Conservation (phyloP, 352 stramenopile genomes). For the Phytophthora quininea region DNA sequence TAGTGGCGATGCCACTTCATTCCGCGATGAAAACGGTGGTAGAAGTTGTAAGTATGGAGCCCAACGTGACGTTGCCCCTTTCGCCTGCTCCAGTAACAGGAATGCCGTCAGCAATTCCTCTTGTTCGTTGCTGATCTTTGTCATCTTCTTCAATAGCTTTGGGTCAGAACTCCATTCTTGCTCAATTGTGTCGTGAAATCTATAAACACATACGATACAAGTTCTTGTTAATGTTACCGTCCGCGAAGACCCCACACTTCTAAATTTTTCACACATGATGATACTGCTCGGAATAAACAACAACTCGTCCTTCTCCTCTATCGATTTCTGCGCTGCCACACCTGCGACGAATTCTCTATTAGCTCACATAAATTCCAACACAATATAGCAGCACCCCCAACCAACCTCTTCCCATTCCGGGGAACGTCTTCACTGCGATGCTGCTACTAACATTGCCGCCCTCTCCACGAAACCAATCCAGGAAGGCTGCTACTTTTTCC, state of each 20-base stretch:
- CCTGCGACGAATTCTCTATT: constrained; percentile 14
- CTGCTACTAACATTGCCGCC: constrained; percentile 34
- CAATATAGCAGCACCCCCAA: not conserved
- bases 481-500: constrained; percentile 30
- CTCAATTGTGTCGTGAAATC: constrained; percentile 48
- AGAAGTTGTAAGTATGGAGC: constrained; percentile 60
- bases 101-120: constrained; percentile 74
- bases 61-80: constrained; percentile 50
- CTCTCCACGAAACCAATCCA: constrained; percentile 48
- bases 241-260: not conserved
- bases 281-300: constrained; percentile 50
- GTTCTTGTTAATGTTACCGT: constrained; percentile 1
- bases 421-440: constrained; percentile 37
- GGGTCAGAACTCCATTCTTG: constrained; percentile 20
- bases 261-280: constrained; percentile 42
- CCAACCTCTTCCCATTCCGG: constrained; percentile 44
- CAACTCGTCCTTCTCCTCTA: constrained; percentile 40
- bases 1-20: constrained; percentile 39
- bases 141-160: constrained; percentile 42
- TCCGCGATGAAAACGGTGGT: constrained; percentile 25
- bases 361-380: not conserved
- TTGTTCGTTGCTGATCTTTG: constrained; percentile 33
- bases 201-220: constrained; percentile 6
- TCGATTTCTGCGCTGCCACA: constrained; percentile 28
- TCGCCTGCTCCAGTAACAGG: constrained; percentile 57